phyloP scores from a whole-genome alignment of 805 yeast genomes.

The Lipomyces yamanashiensis region DNA sequence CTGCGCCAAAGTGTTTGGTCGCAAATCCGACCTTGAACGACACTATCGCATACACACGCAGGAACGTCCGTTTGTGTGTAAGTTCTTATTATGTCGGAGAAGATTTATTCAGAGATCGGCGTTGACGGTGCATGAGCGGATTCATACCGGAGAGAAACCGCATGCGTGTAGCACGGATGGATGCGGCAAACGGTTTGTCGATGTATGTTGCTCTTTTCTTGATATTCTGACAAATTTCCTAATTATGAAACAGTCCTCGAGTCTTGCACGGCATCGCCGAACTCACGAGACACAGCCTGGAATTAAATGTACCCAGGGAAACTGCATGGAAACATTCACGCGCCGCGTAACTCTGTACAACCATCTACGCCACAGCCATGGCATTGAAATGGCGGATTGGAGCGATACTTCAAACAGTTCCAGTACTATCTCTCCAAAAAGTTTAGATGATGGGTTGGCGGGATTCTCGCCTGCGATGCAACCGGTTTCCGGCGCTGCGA shows the following conservation, averaged over 20 bases:
- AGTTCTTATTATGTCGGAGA: slow-evolving; percentile 68
- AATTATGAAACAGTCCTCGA: slow-evolving; percentile 32
- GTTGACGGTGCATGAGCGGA: slow-evolving; percentile 76
- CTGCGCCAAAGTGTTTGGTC: slow-evolving; percentile 54
- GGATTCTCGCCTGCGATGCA: no score
- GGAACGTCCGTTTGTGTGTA: slow-evolving; percentile 76
- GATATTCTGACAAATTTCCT: not conserved
- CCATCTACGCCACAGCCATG: slow-evolving; percentile 7
- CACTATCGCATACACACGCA: slow-evolving; percentile 70
- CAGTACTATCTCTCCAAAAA: not conserved
- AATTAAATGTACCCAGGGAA: slow-evolving; percentile 11
- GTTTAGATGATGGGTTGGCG: no score
- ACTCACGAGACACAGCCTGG: slow-evolving; percentile 53
- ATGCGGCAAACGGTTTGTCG: slow-evolving; percentile 75
- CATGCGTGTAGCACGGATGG: slow-evolving; percentile 81
- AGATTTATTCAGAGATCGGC: slow-evolving; percentile 86
- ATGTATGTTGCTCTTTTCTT: slow-evolving; percentile 43
- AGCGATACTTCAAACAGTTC: not conserved
- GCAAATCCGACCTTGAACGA: slow-evolving; percentile 79
- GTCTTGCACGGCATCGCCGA: slow-evolving; percentile 78
- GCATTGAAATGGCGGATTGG: not conserved
- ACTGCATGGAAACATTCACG: slow-evolving; percentile 9
- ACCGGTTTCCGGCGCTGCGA: no score
- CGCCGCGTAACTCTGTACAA: slow-evolving; percentile 8
- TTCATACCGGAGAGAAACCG: slow-evolving; percentile 93